These are phyloP conservation scores for Exophiala xenobiotica DNA, from an alignment of 2,329 filamentous ascomycete species.

Conservation along the genomic window DNA sequence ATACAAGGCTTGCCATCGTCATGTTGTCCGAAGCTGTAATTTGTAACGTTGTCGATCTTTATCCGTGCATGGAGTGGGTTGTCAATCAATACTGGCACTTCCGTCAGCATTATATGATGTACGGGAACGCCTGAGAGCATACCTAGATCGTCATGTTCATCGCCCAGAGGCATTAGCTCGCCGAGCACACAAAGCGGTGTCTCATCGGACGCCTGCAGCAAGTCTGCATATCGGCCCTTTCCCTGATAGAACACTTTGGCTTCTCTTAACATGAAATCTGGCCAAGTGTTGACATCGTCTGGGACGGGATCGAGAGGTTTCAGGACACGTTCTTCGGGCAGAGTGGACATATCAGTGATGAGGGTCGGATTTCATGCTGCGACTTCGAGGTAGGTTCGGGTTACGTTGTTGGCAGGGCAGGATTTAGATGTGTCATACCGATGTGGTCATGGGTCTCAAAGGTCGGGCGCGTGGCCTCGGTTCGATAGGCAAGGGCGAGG, in stretches of 20 bases:
- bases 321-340: slow-evolving; percentile 43
- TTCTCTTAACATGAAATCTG: slow-evolving; percentile 57
- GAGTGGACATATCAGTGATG: slow-evolving; percentile 26
- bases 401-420: slow-evolving; percentile 3
- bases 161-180: slow-evolving; percentile 46
- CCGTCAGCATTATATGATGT: slow-evolving; percentile 38
- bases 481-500: too few species aligned
- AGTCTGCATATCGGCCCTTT: slow-evolving; percentile 51
- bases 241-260: slow-evolving; percentile 53
- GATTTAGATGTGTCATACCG: slow-evolving; percentile 5
- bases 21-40: slow-evolving; percentile 52
- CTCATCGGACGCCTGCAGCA: slow-evolving; percentile 56
- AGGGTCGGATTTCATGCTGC: slow-evolving; percentile 23
- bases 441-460: background rate
- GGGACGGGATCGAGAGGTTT: slow-evolving; percentile 45
- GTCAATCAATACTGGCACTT: slow-evolving; percentile 38
- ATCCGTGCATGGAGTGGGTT: slow-evolving; percentile 36
- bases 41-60: slow-evolving; percentile 49
- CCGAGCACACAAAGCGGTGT: slow-evolving; percentile 58
- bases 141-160: slow-evolving; percentile 46
- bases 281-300: slow-evolving; percentile 57
- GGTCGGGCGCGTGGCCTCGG: background rate
- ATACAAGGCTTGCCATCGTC: slow-evolving; percentile 57
- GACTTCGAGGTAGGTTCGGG: slow-evolving; percentile 5
- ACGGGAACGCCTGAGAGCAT: slow-evolving; percentile 23